Base-by-base conservation (phyloP, 192 early-diverging fungal species). In the Geosiphon pyriformis region DNA sequence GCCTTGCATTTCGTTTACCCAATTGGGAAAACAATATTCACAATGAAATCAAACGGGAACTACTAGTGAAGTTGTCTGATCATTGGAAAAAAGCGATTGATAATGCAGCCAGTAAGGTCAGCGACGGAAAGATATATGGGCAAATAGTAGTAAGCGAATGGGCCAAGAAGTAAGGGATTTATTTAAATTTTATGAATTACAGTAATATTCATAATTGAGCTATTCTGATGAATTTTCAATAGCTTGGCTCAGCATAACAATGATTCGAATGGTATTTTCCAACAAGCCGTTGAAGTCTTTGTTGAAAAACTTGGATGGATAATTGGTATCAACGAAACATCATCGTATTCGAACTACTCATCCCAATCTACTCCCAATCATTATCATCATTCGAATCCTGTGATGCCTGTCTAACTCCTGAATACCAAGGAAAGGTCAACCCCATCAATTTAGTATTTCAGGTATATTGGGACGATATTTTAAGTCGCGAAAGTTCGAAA, bases 121-220 rank as follows among this genome's bases (percentile, higher is more conserved):
- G 81, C 53, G 86, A 88, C 37, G 93, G 92, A 34, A 92, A 95
- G 70, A 78, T 93, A 33, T 94, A 85, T 73, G 90, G 89, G 54
- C 81, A 87, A 3, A 74, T 81, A 34, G 83, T 88, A 32, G 87
- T 96, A 20, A 84, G 79, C 31, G 89, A 92, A 70, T 98, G 96
- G 96, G 89, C 85, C 1, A 79, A 82, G 52, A 88, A 86, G 82
- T 83, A 78, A 65, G 78, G 57, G 31, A 37, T 46, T 4, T 37
- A 26, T 48, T 55, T 55, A 7, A 42, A 30, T 52, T 50, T n/a
- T n/a, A n/a, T n/a, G n/a, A n/a, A n/a, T n/a, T n/a, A n/a, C n/a
- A n/a, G n/a, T n/a, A n/a, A n/a, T n/a, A n/a, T n/a, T n/a, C n/a
- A n/a, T n/a, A n/a, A n/a, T n/a, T n/a, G n/a, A n/a, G n/a, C n/a